Evolutionary conservation across 371 early-diverging fungal genomes (phyloP).

Genomic region (Enterocytospora artemiae): DNA sequence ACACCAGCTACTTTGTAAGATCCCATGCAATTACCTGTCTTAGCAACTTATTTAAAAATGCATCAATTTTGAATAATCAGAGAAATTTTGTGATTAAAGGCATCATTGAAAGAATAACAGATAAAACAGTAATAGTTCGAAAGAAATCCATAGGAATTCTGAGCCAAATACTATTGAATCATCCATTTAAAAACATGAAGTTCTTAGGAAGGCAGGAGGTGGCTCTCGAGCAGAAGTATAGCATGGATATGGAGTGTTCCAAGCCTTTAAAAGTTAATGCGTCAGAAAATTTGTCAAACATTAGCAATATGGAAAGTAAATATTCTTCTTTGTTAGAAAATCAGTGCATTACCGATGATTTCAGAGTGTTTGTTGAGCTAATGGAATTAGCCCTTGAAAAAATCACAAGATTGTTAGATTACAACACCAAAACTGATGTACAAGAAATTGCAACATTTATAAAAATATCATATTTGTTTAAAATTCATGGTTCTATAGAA

Average conservation of each 20-base stretch:
- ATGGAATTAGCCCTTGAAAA: constrained; percentile 43
- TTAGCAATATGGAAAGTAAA: background rate
- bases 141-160: constrained; percentile 50
- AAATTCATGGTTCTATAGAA: constrained; percentile 25
- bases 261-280: background rate
- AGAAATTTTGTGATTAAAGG: constrained; percentile 35
- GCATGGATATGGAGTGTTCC: constrained; percentile 7
- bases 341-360: constrained; percentile 5
- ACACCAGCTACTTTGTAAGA: constrained; percentile 49
- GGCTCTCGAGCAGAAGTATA: background rate
- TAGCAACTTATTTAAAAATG: constrained; percentile 33
- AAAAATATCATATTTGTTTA: constrained; percentile 33
- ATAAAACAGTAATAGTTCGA: constrained; percentile 56
- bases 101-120: constrained; percentile 44
- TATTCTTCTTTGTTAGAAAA: background rate
- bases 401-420: constrained; percentile 12
- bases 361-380: constrained; percentile 33
- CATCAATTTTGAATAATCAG: constrained; percentile 27
- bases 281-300: background rate
- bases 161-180: constrained; percentile 42
- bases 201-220: background rate
- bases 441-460: constrained; percentile 38
- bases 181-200: constrained; percentile 49
- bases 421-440: constrained; percentile 15
- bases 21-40: constrained; percentile 37